Evolutionary conservation across 441 rosid species (phyloP).

Genomic region (Adansonia gregorii): DNA sequence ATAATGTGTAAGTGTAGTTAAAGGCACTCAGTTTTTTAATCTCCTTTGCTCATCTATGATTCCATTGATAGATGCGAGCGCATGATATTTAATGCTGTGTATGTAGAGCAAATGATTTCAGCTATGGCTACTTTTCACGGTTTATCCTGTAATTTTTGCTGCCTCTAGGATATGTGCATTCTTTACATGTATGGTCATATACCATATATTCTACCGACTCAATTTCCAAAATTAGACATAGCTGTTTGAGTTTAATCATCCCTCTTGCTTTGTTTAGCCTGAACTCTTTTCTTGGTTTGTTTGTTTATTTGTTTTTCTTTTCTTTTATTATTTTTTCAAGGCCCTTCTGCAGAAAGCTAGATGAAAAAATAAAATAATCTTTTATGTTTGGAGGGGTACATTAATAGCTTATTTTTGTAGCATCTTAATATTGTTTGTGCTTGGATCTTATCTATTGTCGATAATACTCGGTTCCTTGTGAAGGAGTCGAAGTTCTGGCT

Average conservation of each 20-base stretch:
- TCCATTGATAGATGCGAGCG: background rate
- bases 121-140: background rate
- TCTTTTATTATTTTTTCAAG: background rate
- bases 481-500: conserved; percentile 9
- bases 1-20: background rate
- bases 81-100: background rate
- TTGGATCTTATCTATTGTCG: background rate
- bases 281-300: background rate
- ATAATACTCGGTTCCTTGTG: background rate
- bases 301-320: background rate
- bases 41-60: background rate
- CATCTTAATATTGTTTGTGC: background rate
- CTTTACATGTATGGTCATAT: background rate
- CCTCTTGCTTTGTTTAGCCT: background rate
- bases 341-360: background rate
- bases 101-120: background rate
- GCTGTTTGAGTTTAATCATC: background rate
- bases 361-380: background rate
- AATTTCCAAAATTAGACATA: background rate
- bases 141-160: background rate
- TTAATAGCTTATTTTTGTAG: background rate
- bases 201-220: background rate
- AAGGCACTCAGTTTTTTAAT: conserved; percentile 8
- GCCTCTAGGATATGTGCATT: background rate
- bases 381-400: background rate